Conservation (phyloP, 192 early-diverging fungal species). For the Umbelopsis ramanniana region DNA sequence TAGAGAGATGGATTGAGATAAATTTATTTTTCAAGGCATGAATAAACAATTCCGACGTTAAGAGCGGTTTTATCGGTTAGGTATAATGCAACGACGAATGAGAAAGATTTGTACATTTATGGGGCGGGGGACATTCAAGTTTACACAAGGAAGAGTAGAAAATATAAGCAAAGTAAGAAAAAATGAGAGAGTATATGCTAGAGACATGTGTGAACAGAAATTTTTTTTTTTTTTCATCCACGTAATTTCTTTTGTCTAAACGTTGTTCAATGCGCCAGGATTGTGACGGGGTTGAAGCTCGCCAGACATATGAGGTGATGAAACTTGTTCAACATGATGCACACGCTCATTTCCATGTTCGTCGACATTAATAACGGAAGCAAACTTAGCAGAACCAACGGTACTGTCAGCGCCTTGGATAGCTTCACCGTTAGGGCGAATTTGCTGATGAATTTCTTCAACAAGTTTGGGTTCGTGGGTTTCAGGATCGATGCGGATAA, state of each 20-base stretch:
- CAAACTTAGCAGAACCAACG: not conserved
- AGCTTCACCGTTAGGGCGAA: not conserved
- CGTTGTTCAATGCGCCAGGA: not conserved
- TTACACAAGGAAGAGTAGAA: not conserved
- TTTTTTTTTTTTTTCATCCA: no score
- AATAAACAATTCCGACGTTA: not conserved
- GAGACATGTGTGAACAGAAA: not conserved
- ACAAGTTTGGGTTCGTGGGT: conserved; percentile 38
- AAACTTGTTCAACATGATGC: not conserved
- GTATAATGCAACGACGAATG: not conserved
- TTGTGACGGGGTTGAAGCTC: not conserved
- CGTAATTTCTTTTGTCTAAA: not conserved
- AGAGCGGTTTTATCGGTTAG: not conserved
- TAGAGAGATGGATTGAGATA: no score
- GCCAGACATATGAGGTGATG: not conserved
- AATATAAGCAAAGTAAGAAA: not conserved
- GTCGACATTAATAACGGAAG: conserved; percentile 12
- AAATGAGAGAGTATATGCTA: not conserved
- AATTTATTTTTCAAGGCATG: not conserved
- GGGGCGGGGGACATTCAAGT: not conserved
- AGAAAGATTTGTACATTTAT: not conserved
- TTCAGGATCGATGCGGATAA: conserved; percentile 40
- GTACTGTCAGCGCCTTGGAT: not conserved
- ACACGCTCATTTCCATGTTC: not conserved
- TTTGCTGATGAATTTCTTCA: conserved; percentile 14